Evolutionary conservation across 495 filamentous ascomycete species (phyloP), one percentile per base, ranked within the genome.

Genomic region (Xylaria longipes): DNA sequence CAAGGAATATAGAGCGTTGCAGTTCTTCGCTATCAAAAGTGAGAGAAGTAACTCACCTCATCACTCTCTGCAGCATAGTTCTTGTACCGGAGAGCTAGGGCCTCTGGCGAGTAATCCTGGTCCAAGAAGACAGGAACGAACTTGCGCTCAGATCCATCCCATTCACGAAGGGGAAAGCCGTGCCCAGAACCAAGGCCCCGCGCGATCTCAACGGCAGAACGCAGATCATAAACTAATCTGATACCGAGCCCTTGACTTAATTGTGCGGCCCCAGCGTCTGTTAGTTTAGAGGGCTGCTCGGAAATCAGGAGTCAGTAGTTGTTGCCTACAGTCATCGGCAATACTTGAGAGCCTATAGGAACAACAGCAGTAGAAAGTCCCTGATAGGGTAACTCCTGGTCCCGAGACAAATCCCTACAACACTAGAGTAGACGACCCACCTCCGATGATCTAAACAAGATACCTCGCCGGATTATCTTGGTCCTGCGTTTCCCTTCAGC

Each of bases 221-320:
- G 89, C 9, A 94, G 81, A 77, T 94, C 91, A 72, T 88, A 93
- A 48, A 93, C 85, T 39, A 85, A 83, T 20, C 81, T 85, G 72
- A 94, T 87, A 7, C 86, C 84, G 12, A 93, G 79, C 6, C 76
- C 69, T n/a, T 79, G 79, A 29, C 69, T 71, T 48, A 94, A 81
- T 17, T 80, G 79, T 4, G 73, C 66, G 4, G 87, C 86, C 8
- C 90, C 90, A 22, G 85, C 81, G 43, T 80, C 77, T 7, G 85
- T 83, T 45, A 90, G 79, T 33, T 80, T 70, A 31, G 83, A 85
- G 11, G 88, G 89, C 27, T 70, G 45, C 5, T 45, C 57, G 46
- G 20, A n/a, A 46, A 20, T 54, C 11, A 15, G 35, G n/a, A 35
- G 39, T 70, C 33, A 70, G 52, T 29, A 39, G 9, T n/a, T 46